Evolutionary conservation across 2,329 filamentous ascomycete genomes (phyloP).

Genomic region (Penicillium sp.): DNA sequence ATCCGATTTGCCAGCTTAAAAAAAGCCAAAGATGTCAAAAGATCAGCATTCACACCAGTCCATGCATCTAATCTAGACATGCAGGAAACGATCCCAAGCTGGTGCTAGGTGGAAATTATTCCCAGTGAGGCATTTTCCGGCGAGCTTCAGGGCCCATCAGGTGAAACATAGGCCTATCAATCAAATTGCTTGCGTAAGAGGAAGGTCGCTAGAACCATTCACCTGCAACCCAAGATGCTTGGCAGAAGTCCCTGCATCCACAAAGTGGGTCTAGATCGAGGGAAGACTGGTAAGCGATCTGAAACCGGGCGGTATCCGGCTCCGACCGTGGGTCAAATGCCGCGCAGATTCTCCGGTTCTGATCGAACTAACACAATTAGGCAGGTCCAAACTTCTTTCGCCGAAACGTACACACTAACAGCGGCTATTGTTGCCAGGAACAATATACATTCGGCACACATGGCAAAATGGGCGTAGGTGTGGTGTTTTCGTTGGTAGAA

Average conservation of each 20-base stretch:
- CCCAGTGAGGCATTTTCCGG: not conserved
- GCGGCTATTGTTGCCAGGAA: not conserved
- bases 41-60: not conserved
- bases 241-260: not conserved
- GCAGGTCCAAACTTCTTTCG: not conserved
- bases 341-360: not conserved
- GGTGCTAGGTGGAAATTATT: constrained; percentile 31
- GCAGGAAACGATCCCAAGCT: not conserved
- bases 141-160: not conserved
- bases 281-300: not conserved
- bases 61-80: not conserved
- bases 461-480: not conserved
- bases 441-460: not conserved
- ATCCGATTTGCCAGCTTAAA: not conserved
- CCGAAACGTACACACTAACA: not conserved
- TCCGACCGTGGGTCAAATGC: not conserved
- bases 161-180: not conserved
- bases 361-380: not conserved
- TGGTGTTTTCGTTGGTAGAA: not conserved
- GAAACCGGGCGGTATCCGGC: not conserved
- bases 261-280: not conserved
- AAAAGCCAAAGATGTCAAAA: not conserved
- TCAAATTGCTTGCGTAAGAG: constrained; percentile 1
- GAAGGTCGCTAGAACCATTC: not conserved
- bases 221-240: not conserved